Percentiles rank a stretch among this genome's conserved stretches.
These are phyloP conservation scores for Penicillium paneum DNA, from an alignment of 2,329 filamentous ascomycete genomes.

Conservation along the genomic window DNA sequence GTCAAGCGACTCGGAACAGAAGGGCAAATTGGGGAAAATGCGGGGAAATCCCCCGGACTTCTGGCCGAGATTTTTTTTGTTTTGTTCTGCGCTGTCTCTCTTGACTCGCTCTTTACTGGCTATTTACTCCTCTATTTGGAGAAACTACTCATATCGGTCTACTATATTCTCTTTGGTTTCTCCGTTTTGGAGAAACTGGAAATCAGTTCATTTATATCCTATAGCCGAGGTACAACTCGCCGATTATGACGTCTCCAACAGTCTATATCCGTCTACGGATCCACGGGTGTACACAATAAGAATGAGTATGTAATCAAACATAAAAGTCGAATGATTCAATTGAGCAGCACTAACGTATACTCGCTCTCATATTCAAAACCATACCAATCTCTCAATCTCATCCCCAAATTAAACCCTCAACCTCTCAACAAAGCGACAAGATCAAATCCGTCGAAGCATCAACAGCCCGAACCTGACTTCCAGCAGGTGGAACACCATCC, in stretches of 20 bases:
- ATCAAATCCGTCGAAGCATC: slow-evolving; percentile 22
- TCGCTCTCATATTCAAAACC: background rate
- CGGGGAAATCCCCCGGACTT: slow-evolving; percentile 21
- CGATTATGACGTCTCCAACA: background rate
- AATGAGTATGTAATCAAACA: background rate
- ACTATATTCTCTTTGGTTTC: background rate
- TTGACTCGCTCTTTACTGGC: too few species aligned
- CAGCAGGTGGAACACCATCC: slow-evolving; percentile 32
- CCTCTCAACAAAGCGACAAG: slow-evolving; percentile 26
- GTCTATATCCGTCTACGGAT: background rate
- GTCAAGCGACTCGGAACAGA: background rate
- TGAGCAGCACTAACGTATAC: background rate
- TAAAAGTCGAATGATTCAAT: background rate
- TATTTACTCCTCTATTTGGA: background rate
- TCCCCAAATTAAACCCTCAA: background rate
- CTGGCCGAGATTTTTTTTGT: slow-evolving; percentile 17
- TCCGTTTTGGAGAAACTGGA: background rate
- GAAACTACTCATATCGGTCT: background rate
- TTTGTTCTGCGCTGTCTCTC: background rate
- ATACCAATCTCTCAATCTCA: background rate
- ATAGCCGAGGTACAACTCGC: background rate
- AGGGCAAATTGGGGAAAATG: slow-evolving; percentile 22
- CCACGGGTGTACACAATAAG: background rate
- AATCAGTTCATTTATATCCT: background rate
- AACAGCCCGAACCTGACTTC: slow-evolving; percentile 29